phyloP scores from a whole-genome alignment of 2,329 filamentous ascomycete genomes.

The Fusarium nematophilum region DNA sequence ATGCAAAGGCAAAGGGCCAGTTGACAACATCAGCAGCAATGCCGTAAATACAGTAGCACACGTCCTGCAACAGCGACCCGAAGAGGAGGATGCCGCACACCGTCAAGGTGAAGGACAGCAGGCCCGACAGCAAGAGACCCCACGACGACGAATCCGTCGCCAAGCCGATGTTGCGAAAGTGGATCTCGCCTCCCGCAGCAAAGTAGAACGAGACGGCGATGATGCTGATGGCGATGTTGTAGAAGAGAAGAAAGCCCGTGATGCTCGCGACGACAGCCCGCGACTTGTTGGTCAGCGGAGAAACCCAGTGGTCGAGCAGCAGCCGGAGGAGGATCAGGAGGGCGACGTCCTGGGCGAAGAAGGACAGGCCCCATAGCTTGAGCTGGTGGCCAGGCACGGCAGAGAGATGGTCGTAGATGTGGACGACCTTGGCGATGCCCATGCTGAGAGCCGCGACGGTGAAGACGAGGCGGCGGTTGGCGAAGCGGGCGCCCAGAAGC shows the following conservation, averaged over 20 bases:
- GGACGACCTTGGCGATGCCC: conserved; percentile 47
- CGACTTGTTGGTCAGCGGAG: conserved; percentile 12
- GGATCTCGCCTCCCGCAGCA: conserved; percentile 49
- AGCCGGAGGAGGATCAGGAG: conserved; percentile 47
- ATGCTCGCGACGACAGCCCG: conserved; percentile 24
- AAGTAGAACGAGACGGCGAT: conserved; percentile 47
- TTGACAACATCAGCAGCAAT: conserved; percentile 42
- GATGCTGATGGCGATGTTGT: conserved; percentile 21
- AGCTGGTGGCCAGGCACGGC: conserved; percentile 37
- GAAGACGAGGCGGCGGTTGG: conserved; percentile 48
- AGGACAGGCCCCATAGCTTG: conserved; percentile 43
- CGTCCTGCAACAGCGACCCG: conserved; percentile 43
- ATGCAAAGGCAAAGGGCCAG: conserved; percentile 35
- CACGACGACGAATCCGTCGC: conserved; percentile 46
- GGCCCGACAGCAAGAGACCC: conserved; percentile 46
- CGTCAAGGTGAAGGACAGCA: conserved; percentile 42
- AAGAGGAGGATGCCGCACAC: conserved; percentile 24
- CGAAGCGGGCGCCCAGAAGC: conserved; percentile 32
- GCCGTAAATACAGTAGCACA: conserved; percentile 30
- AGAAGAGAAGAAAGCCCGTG: conserved; percentile 14
- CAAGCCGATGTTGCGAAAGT: conserved; percentile 49
- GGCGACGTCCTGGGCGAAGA: conserved; percentile 49
- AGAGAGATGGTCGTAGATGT: conserved; percentile 46
- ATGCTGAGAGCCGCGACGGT: conserved; percentile 46
- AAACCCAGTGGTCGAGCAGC: conserved; percentile 44